Evolutionary conservation across 192 early-diverging fungal genomes (phyloP), one percentile per base, ranked within the genome.

Genomic region (Glomus cerebriforme): DNA sequence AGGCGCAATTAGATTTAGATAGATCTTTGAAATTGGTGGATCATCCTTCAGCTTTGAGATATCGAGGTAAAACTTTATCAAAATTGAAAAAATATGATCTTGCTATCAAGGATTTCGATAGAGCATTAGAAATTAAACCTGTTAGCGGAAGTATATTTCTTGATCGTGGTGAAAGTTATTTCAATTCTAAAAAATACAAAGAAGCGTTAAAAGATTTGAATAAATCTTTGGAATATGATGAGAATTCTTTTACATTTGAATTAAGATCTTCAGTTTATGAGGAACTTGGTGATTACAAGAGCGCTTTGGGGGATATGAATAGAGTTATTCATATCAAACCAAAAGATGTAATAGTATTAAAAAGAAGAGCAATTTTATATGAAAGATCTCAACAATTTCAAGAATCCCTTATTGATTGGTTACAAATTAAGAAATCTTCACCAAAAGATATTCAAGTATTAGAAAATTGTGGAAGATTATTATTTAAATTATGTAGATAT

Each of bases 171-270:
- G 49, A 58, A 60, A 26, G 32, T 19, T 75, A 32, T 59, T 60
- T 24, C 31, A 60, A 75, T 7, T 31, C 59, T 9, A 19, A 35
- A 4, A 58, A 62, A 24, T 60, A 19, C 17, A 34, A 24, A 5
- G 19, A 75, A 37, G 49, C 73, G 8, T 60, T 75, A 60, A 26
- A 59, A 43, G 73, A 75, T 26, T 12, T 75, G 22, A 75, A 59
- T 75, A 60, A 75, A 75, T 60, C 59, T 13, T 75, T 75, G 54
- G 59, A 60, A 60, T 32, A 35, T 32, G 58, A 75, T 17, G 54
- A 58, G 31, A 75, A 58, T 39, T 2, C 29, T 4, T 59, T 12
- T 22, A n/a, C 73, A 60, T 37, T 32, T 34, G 34, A 75, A 60
- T 34, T 75, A 59, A 10, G 73, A 39, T 54, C 54, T 19, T n/a